Base-by-base conservation (phyloP, 2,329 filamentous ascomycete species). In the Cadophora malorum region DNA sequence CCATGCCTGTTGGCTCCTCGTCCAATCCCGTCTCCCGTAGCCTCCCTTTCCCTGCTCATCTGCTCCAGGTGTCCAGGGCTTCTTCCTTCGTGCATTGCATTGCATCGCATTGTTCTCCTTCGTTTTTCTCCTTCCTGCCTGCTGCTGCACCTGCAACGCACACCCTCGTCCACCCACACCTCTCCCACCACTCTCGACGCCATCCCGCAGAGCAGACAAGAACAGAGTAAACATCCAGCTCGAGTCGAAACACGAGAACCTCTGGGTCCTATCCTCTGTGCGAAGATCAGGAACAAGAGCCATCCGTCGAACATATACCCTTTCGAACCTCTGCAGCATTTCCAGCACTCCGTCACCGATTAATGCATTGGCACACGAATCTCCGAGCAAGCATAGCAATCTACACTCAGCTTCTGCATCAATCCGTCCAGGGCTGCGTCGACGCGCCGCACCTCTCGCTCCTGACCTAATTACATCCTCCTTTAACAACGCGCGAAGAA, bases 291-390 rank as follows among this genome's bases (percentile, higher is more conserved):
- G 35, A 25, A 49, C 53, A 28, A 45, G 49, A 38, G 64, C 31
- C 21, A 47, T n/a, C 41, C 38, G 23, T n/a, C 58, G 38, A 61
- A 28, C 58, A 47, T 41, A 60, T 60, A 60, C 33, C 21, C 52
- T 38, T 47, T 63, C 61, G 28, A n/a, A 12, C 62, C 33, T 49
- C 63, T 58, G 52, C 50, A 64, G 41, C 52, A 25, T 21, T 31
- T 38, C 41, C 23, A 28, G 25, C 53, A 33, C 45, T 52, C 41
- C 31, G 49, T 56, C 56, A 47, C 58, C 64, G 56, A 64, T 71
- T 72, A 65, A 71, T 71, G 67, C 67, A 68, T 65, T 41, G 65
- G 68, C 63, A 64, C 63, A 67, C 70, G 63, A 69, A 67, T 67
- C 67, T 70, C 66, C 65, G 66, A 60, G 35, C 67, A 66, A 33